Base-by-base conservation (phyloP, 345 rosid genomes). In the Pseudoturritis turrita region DNA sequence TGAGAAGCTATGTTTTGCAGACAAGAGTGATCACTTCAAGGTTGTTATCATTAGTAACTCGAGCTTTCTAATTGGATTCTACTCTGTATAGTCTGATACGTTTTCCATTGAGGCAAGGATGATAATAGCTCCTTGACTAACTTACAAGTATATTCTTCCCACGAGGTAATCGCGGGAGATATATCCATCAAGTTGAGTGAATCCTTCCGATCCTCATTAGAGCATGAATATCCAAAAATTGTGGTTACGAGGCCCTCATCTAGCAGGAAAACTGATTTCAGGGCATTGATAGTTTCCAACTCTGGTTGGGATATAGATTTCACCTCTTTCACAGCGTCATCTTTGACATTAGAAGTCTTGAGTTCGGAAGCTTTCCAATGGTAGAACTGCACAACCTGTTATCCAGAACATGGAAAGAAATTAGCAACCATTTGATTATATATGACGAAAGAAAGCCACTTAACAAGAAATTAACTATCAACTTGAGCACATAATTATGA, bases 61-160 rank as follows among this genome's bases (percentile, higher is more conserved):
- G 31, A 2, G 26, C 36, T 5, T 17, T 43, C 55, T 49, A 60
- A 6, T 18, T 44, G 2, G 54, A 70, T 67, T 70, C 44, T 12
- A 80, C 62, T 51, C 57, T 45, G 82, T 58, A 88, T 76, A 33
- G 84, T 76, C 52, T 81, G 82, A 62, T 82, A 78, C 31, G 63
- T 54, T 83, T 65, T 81, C 97, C 96, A 91, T 9, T 72, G 57
- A 17, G 97, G 86, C 67, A 89, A 78, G 72, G 91, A 88, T 33
- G 55, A 45, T n/a, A 70, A 52, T 18, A 95, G 65, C 33, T 85
- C 71, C 64, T 76, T 63, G 9, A 61, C 80, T 66, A 87, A 80
- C 78, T 77, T 81, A 28, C 40, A 3, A 1, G 74, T 72, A 71
- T 88, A 87, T 49, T 67, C 83, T 71, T 84, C 87, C 81, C 87